These are phyloP conservation scores for Dioscorea zingiberensis DNA, from an alignment of 106 monocot genomes.

Conservation along the genomic window DNA sequence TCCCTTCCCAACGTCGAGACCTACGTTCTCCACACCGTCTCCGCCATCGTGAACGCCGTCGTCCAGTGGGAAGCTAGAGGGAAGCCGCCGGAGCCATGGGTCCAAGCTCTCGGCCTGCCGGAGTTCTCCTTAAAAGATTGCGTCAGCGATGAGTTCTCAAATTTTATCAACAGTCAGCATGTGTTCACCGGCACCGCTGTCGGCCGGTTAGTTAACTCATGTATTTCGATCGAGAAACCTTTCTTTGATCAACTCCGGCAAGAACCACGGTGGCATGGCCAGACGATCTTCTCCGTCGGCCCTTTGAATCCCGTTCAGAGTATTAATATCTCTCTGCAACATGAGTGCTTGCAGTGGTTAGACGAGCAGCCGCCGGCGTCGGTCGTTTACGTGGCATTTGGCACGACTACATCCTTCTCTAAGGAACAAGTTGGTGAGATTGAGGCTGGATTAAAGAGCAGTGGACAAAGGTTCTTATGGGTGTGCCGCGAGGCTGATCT, in stretches of 20 bases:
- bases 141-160: constrained; percentile 25
- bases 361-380: constrained; percentile 15
- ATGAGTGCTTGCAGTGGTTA: constrained; percentile 19
- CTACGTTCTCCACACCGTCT: constrained; percentile 26
- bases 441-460: constrained; percentile 23
- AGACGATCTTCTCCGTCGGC: constrained; percentile 20
- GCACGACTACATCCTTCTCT: constrained; percentile 17
- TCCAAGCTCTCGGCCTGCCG: neutral
- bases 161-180: constrained; percentile 10
- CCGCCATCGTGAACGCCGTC: constrained; percentile 21
- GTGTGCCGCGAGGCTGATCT: constrained; percentile 23
- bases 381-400: constrained; percentile 30
- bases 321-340: neutral
- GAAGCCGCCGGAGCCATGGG: neutral
- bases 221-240: constrained; percentile 15
- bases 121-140: constrained; percentile 1
- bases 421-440: constrained; percentile 25
- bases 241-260: constrained; percentile 22
- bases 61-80: constrained; percentile 9
- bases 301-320: constrained; percentile 26
- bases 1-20: constrained; percentile 22
- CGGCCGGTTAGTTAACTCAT: constrained; percentile 29
- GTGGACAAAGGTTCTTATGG: constrained; percentile 46
- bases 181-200: neutral
- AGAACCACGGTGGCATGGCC: constrained; percentile 3